Evolutionary conservation across 1,284 basidiomycete species (phyloP).

Genomic region (Rhodotorula sp.): DNA sequence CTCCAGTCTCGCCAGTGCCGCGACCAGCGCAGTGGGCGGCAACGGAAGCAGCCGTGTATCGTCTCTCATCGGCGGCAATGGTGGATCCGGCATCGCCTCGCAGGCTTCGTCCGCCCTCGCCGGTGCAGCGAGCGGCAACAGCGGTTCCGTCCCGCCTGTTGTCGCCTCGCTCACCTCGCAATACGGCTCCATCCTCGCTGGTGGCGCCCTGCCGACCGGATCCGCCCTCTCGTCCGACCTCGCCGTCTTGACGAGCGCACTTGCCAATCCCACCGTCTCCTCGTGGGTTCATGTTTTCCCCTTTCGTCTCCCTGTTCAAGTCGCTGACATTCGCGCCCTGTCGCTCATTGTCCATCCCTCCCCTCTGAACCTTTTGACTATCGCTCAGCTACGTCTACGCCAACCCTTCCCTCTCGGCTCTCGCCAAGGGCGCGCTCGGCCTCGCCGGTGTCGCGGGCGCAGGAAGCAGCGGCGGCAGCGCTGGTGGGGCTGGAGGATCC

Average conservation of each 20-base stretch:
- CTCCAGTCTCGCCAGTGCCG: background rate
- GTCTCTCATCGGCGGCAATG: background rate
- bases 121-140: background rate
- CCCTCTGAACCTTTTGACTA: no score
- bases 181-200: background rate
- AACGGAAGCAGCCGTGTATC: background rate
- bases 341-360: background rate
- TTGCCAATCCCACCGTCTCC: constrained; percentile 9
- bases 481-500: background rate
- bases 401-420: constrained; percentile 9
- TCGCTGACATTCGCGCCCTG: no score
- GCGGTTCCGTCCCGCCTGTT: background rate
- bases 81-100: background rate
- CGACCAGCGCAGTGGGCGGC: background rate
- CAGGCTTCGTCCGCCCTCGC: background rate
- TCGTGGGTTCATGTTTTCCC: background rate
- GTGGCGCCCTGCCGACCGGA: background rate
- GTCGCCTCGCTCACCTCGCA: background rate
- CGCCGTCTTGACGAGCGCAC: constrained; percentile 1
- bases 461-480: background rate
- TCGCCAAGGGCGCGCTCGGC: background rate
- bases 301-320: background rate
- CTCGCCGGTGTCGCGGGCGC: background rate
- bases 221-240: constrained; percentile 4
- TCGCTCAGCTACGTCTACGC: background rate